Conservation (phyloP, 208 protist species). For the Wallacemonas sp. region DNA sequence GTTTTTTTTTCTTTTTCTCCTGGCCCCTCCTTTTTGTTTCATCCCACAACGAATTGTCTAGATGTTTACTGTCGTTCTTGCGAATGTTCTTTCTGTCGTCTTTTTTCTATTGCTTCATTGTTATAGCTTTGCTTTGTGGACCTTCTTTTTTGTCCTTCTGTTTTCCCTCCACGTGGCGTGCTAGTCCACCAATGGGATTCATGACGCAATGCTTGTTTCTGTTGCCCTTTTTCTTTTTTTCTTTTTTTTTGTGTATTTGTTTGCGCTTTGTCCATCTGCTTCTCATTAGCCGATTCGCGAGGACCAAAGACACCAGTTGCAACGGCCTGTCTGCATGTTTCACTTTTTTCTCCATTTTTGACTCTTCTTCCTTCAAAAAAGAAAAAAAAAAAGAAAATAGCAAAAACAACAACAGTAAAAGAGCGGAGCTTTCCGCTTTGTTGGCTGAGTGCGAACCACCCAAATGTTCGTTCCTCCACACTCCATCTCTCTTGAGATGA, state of each 20-base stretch:
- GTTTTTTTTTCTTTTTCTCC: background rate
- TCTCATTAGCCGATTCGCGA: too few species aligned
- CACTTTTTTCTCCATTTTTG: background rate
- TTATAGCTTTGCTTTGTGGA: conserved; percentile 11
- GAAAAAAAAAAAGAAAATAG: background rate
- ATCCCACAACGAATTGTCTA: too few species aligned
- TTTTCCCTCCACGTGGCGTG: background rate
- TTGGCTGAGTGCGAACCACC: too few species aligned
- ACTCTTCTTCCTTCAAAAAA: background rate
- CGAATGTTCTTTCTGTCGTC: background rate
- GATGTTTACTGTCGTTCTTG: background rate
- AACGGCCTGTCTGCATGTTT: too few species aligned
- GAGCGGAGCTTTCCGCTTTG: too few species aligned
- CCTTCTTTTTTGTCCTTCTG: background rate
- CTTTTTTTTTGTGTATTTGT: background rate
- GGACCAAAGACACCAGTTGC: too few species aligned
- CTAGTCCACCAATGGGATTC: too few species aligned
- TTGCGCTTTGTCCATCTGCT: too few species aligned
- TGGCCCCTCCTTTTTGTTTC: background rate
- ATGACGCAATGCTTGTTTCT: background rate
- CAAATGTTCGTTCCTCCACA: too few species aligned
- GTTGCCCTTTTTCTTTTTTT: background rate
- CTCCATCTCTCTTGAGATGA: too few species aligned
- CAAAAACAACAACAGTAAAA: too few species aligned
- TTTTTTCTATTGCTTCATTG: conserved; percentile 19